Percentiles rank a stretch among this genome's conserved stretches.
phyloP scores from a whole-genome alignment of 805 yeast genomes.

The Metschnikowia peoriensis region DNA sequence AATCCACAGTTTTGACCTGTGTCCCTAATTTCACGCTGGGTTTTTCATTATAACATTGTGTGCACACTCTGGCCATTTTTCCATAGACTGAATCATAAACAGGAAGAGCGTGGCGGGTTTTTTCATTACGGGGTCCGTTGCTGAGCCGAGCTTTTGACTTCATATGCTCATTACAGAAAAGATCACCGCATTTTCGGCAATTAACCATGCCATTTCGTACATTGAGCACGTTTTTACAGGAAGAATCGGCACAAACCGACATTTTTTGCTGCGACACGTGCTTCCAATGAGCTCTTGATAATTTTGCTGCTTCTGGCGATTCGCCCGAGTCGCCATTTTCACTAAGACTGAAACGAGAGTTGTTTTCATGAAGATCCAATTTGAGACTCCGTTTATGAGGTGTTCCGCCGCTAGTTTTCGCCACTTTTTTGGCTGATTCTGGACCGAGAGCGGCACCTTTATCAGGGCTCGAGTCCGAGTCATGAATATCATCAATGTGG shows the following conservation, averaged over 20 bases:
- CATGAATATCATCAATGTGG: slow-evolving; percentile 71
- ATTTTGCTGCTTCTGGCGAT: slow-evolving; percentile 15
- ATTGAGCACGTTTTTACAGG: slow-evolving; percentile 45
- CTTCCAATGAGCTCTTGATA: slow-evolving; percentile 59
- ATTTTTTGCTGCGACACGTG: slow-evolving; percentile 37
- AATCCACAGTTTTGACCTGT: slow-evolving; percentile 36
- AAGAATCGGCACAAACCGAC: slow-evolving; percentile 39
- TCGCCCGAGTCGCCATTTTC: slow-evolving; percentile 16
- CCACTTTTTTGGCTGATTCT: not conserved
- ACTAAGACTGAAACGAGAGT: slow-evolving; percentile 33
- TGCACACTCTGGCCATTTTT: slow-evolving; percentile 78
- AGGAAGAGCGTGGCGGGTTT: slow-evolving; percentile 20
- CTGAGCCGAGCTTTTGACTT: slow-evolving; percentile 51
- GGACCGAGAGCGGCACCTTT: not conserved
- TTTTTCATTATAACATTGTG: slow-evolving; percentile 52
- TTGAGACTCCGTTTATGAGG: slow-evolving; percentile 37
- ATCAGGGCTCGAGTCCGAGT: not conserved
- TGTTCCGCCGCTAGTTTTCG: slow-evolving; percentile 13
- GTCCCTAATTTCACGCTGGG: slow-evolving; percentile 55
- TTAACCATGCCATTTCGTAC: slow-evolving; percentile 59
- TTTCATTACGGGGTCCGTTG: slow-evolving; percentile 45
- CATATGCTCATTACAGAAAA: slow-evolving; percentile 69
- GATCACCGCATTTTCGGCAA: slow-evolving; percentile 73
- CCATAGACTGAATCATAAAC: slow-evolving; percentile 23
- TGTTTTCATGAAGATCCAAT: slow-evolving; percentile 51